Conservation (phyloP, 139 green algal species). For the Ettlia oleoabundans region DNA sequence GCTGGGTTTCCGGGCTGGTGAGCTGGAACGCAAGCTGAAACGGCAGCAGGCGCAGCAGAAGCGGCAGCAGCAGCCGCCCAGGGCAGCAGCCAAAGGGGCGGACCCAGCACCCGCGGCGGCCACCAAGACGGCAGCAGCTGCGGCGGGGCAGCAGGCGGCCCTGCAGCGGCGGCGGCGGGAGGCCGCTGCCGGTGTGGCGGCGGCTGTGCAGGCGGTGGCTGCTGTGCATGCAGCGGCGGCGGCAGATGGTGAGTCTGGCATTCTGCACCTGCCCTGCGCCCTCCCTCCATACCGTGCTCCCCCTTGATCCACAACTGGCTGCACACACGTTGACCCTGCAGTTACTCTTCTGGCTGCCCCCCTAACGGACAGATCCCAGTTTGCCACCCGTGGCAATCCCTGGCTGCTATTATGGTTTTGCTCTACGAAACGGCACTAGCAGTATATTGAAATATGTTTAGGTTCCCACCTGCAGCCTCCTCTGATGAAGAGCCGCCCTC, state of each 20-base stretch:
- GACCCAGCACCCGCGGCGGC: too few species aligned
- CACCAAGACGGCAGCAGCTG: neutral
- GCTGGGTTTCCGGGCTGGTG: neutral
- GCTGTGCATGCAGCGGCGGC: neutral
- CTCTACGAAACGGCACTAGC: too few species aligned
- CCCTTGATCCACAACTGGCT: too few species aligned
- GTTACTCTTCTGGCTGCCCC: neutral
- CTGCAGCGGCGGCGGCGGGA: neutral
- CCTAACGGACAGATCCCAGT: too few species aligned
- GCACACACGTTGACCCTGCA: neutral
- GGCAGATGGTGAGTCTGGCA: slow-evolving; percentile 4
- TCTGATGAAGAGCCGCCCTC: slow-evolving; percentile 23
- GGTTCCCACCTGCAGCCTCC: neutral
- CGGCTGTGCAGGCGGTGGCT: neutral
- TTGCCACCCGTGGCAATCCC: too few species aligned
- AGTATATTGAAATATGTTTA: too few species aligned
- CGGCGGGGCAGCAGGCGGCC: neutral
- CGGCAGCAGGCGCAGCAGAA: neutral
- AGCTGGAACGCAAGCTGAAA: slow-evolving; percentile 22
- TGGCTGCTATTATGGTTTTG: too few species aligned
- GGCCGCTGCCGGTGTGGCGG: neutral
- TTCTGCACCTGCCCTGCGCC: neutral
- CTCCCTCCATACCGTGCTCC: too few species aligned
- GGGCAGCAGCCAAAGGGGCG: too few species aligned
- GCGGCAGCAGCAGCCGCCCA: neutral